Evolutionary conservation across 1,284 basidiomycete genomes (phyloP), one percentile per base, ranked within the genome.

Genomic region (Peniophora sp.): DNA sequence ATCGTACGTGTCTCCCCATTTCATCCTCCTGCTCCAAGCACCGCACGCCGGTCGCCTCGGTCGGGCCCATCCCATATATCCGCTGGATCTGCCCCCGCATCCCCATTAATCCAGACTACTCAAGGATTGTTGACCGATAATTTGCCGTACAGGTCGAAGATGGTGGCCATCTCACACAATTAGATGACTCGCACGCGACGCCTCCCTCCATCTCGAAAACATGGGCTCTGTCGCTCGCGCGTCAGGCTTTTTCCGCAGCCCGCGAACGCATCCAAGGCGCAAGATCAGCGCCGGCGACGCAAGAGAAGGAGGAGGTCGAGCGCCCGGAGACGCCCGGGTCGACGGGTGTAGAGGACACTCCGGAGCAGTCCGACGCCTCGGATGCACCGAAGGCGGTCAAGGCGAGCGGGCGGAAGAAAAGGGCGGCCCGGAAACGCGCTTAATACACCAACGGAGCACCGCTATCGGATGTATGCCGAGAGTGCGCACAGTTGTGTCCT

Each of bases 381-480:
- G 59, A 56, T 17, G 65, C 58, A 11, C 68, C 71, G 2, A 68
- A 75, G 14, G 67, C 71, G 23, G 61, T 65, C 49, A 83, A 73
- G 61, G 73, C 75, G 2, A 82, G 81, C 1, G 82, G 82, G 2
- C 77, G 75, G 59, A 72, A 84, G 60, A 73, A 82, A 53, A 82
- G 80, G 60, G 71, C 64, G 8, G 67, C 70, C 23, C 70, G 64
- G 61, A 74, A 67, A 59, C 70, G 71, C 22, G 44, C 14, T 24
- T 45, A 22, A 45, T 50, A 36, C 45, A 16, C 38, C 8, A 5
- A 8, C 38, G 38, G 27, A 5, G 27, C 27, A 12, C 27, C 19
- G 38, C 16, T 6, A 41, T 41, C n/a, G 16, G 38, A 8, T n/a
- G 19, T 16, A 16, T n/a, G 16, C n/a, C 38, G 27, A 6, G 27